Base-by-base conservation (phyloP, 2,329 filamentous ascomycete species). In the Fusarium chaquense region DNA sequence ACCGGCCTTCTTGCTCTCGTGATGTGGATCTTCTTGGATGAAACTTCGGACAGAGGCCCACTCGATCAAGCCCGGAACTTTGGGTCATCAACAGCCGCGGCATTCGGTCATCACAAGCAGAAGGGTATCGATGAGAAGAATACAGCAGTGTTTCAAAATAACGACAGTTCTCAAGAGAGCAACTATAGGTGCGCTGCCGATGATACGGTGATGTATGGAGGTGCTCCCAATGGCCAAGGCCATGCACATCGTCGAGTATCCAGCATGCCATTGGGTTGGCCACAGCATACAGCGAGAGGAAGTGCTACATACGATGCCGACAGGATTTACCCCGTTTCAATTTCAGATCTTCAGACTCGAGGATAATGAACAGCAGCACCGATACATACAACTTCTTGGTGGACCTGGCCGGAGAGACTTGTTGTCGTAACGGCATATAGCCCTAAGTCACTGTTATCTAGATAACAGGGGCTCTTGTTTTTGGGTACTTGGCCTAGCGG, bases 1-100 rank as follows among this genome's bases (percentile, higher is more conserved):
- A 74, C 84, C 8, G 79, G 83, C 9, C 80, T 92, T 40, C 65
- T 90, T 26, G 83, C 83, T 2, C 87, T 87, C n/a, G 73, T 84
- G 9, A 45, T 80, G 8, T 87, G 84, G 78, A 78, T 87, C 67
- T 60, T 86, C 20, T 60, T 81, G 22, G 86, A 88, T 65, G 86
- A 88, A 71, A 78, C 75, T 8, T 79, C 77, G 1, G 75, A 79
- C 18, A 76, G 76, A 61, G 73, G 77, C 1, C 59, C 76, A 2
- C 30, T 76, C 10, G 67, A 80, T 45, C 81, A 81, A 36, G 65
- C 79, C 28, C 74, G 71, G 11, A 78, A 71, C 20, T 71, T 78
- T 40, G 58, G 65, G 1, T 64, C 62, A 24, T 70, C 69, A 12
- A 67, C 69, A 1, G 58, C 64, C n/a, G 69, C 72, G 12, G 35